Evolutionary conservation across 2,329 filamentous ascomycete genomes (phyloP), one percentile per base, ranked within the genome.

Genomic region (Pseudogymnoascus sp.): DNA sequence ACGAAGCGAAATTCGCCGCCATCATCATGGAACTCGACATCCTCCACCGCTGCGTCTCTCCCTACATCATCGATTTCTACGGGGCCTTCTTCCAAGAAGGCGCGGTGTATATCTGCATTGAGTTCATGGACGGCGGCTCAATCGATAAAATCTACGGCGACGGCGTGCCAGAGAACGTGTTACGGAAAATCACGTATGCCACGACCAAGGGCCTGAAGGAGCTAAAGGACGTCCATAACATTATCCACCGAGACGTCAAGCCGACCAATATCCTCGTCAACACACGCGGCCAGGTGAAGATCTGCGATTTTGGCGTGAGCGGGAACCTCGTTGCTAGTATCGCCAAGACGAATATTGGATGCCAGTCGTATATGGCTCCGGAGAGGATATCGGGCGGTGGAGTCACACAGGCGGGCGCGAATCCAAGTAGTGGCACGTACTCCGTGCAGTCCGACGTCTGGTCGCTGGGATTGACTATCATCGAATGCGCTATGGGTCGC

Each of bases 11-110:
- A 74, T 96, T 99, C 72, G 88, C 90, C 5, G 92, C 93, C 37
- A 99, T 99, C 71, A 88, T 97, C 69, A 99, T 97, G 84, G 94
- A 99, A 75, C 80, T 99, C 57, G 91, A 99, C 70, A 93, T 99
- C 65, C 79, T 99, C 2, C 94, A 99, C 76, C 89, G 94, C 68
- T 99, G 94, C 71, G 81, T 94, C 2, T 97, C 92, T 1, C 93
- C 94, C 0, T 96, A 93, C 74, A 97, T 99, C 68, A 94, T 99
- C 74, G 93, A 99, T 72, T 99, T 99, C 70, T 99, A 97, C 73
- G 94, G 94, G 0, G 94, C 94, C 4, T 99, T 99, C 74, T 99
- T 97, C 80, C 94, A 99, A 72, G 94, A 99, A 77, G 93, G 94
- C 29, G 94, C 94, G 0, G 94, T 99, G 1, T 99, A 99, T 75